These are phyloP conservation scores for Eurotiales sp. DNA, from an alignment of 2,329 filamentous ascomycete genomes.

Conservation along the genomic window DNA sequence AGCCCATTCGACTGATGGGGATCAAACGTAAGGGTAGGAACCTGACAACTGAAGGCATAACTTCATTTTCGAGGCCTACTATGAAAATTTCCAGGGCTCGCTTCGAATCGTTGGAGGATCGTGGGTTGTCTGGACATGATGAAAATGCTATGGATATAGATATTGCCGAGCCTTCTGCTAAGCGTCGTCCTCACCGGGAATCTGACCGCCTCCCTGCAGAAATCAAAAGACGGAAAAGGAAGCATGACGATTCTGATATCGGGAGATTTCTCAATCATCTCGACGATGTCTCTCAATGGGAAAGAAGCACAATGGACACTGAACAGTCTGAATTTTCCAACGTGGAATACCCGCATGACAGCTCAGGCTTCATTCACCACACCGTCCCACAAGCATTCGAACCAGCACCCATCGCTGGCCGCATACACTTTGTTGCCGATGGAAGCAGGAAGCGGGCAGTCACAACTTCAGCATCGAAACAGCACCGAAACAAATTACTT, in stretches of 20 bases:
- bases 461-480: too few relatives aligned
- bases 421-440: conserved; percentile 31
- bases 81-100: neutral
- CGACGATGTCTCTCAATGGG: conserved; percentile 13
- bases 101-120: neutral
- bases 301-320: neutral
- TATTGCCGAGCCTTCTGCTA: neutral
- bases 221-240: conserved; percentile 4
- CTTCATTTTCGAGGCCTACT: conserved; percentile 25
- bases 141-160: neutral
- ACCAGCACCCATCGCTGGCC: conserved; percentile 27
- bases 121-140: neutral
- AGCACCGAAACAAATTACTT: too few relatives aligned
- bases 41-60: conserved; percentile 20
- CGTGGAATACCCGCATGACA: neutral
- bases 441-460: conserved; percentile 12
- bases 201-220: conserved; percentile 2
- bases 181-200: neutral
- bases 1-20: conserved; percentile 28
- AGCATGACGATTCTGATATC: conserved; percentile 4
- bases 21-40: conserved; percentile 20
- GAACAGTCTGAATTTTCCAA: neutral
- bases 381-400: conserved; percentile 29
- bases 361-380: conserved; percentile 35
- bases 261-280: conserved; percentile 8